A percentile compares a stretch with the other conserved stretches of the same genome.
These are phyloP conservation scores for Hippophae rhamnoides DNA, from an alignment of 306 rosid species.

Conservation along the genomic window DNA sequence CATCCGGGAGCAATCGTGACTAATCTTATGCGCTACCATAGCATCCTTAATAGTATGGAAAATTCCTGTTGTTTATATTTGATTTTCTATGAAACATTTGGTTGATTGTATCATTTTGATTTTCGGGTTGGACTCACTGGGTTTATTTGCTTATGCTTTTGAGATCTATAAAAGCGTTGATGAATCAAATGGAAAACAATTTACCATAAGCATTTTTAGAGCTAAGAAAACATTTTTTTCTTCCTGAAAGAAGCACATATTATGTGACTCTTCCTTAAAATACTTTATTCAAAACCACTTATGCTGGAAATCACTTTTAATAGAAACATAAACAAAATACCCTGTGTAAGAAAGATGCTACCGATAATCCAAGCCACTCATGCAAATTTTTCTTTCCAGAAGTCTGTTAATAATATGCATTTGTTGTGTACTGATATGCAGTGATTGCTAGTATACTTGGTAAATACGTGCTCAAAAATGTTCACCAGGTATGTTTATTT, in stretches of 20 bases:
- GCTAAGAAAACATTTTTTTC: too few species aligned
- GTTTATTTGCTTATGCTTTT: too few species aligned
- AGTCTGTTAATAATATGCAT: not conserved
- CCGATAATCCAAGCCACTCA: not conserved
- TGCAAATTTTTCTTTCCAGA: not conserved
- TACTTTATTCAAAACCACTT: too few species aligned
- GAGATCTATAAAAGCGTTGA: too few species aligned
- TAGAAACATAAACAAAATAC: too few species aligned
- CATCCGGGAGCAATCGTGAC: constrained; percentile 73
- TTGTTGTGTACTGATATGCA: constrained; percentile 28
- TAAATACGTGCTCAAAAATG: constrained; percentile 42
- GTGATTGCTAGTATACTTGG: constrained; percentile 35
- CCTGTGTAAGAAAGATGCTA: too few species aligned
- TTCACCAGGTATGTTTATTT: constrained; percentile 45
- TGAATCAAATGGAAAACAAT: too few species aligned
- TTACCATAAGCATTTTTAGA: too few species aligned
- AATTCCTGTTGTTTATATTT: not conserved
- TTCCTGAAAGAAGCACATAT: too few species aligned
- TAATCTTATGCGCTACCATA: constrained; percentile 51
- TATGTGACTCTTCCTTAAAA: too few species aligned
- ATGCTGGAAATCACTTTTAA: too few species aligned
- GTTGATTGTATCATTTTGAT: not conserved
- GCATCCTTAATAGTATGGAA: constrained; percentile 26
- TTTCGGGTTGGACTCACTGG: too few species aligned
- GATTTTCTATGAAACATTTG: not conserved